Conservation (phyloP, 306 rosid genomes). For the Hippophae tibetana region DNA sequence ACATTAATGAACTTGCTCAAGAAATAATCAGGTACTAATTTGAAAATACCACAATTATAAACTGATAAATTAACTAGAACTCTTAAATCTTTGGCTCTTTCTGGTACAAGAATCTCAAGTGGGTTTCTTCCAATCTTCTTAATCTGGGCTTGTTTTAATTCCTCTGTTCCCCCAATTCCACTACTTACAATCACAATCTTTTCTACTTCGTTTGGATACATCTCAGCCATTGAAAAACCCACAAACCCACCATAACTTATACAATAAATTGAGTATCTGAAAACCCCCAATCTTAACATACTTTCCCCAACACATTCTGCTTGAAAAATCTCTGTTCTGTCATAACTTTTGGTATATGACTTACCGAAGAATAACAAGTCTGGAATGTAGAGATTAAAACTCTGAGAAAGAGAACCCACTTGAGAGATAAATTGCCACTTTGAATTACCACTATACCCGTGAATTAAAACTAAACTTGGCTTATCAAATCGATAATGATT, state of each 20-base stretch:
- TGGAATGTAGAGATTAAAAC: slow-evolving; percentile 25
- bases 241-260: slow-evolving; percentile 41
- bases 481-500: slow-evolving; percentile 4
- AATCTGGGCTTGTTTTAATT: slow-evolving; percentile 22
- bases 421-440: slow-evolving; percentile 33
- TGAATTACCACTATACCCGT: slow-evolving; percentile 36
- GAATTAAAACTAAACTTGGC: slow-evolving; percentile 25
- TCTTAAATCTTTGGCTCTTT: slow-evolving; percentile 25
- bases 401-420: slow-evolving; percentile 19
- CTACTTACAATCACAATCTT: slow-evolving; percentile 39
- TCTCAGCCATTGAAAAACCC: slow-evolving; percentile 34
- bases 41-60: slow-evolving; percentile 13
- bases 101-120: slow-evolving; percentile 27
- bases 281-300: slow-evolving; percentile 23
- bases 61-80: slow-evolving; percentile 11
- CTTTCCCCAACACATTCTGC: slow-evolving; percentile 27
- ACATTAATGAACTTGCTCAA: slow-evolving; percentile 18
- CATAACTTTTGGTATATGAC: slow-evolving; percentile 20
- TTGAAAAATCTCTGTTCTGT: slow-evolving; percentile 27
- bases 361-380: slow-evolving; percentile 33
- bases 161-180: slow-evolving; percentile 29
- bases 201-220: slow-evolving; percentile 21
- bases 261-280: slow-evolving; percentile 18
- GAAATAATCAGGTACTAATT: slow-evolving; percentile 24
- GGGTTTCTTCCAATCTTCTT: slow-evolving; percentile 22